Conservation (phyloP, 108 stramenopile genomes). For the Discostella stelligeroides region DNA sequence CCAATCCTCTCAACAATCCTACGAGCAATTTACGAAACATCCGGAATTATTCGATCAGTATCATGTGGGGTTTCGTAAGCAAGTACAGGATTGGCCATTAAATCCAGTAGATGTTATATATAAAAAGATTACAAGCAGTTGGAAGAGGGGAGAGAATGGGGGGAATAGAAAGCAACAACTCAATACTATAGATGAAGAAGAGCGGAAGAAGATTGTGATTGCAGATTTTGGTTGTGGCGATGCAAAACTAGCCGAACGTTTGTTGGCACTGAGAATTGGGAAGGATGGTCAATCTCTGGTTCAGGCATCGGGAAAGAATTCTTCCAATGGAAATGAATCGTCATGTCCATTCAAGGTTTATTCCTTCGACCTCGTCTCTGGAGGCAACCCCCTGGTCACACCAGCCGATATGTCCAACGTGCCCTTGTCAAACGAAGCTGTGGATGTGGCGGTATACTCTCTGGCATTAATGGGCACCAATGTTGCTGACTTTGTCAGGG, state of each 20-base stretch:
- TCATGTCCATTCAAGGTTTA: conserved; percentile 69
- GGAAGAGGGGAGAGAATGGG: conserved; percentile 18
- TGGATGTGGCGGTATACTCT: conserved; percentile 96
- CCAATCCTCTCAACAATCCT: conserved; percentile 71
- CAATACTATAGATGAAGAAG: no score
- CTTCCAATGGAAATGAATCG: neutral
- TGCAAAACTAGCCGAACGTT: conserved; percentile 86
- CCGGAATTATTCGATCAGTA: conserved; percentile 97
- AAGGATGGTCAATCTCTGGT: conserved; percentile 12
- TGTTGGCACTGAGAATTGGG: conserved; percentile 41
- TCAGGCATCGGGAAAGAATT: conserved; percentile 16
- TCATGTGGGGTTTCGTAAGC: conserved; percentile 96
- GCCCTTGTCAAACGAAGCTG: conserved; percentile 79
- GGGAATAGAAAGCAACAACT: conserved; percentile 1
- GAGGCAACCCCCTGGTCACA: conserved; percentile 81
- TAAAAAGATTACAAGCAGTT: conserved; percentile 55
- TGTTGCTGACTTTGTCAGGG: conserved; percentile 90
- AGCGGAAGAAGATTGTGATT: conserved; percentile 49
- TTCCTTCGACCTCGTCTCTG: conserved; percentile 96
- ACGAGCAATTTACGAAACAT: conserved; percentile 74
- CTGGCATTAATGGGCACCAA: conserved; percentile 98
- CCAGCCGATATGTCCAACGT: conserved; percentile 97
- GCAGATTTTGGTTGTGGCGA: conserved; percentile 99
- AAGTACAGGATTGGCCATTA: conserved; percentile 93
- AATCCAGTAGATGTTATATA: conserved; percentile 97